Percentiles rank a stretch among this genome's conserved stretches.
phyloP scores from a whole-genome alignment of 2,329 filamentous ascomycete genomes.

The Calonectria henricotiae region DNA sequence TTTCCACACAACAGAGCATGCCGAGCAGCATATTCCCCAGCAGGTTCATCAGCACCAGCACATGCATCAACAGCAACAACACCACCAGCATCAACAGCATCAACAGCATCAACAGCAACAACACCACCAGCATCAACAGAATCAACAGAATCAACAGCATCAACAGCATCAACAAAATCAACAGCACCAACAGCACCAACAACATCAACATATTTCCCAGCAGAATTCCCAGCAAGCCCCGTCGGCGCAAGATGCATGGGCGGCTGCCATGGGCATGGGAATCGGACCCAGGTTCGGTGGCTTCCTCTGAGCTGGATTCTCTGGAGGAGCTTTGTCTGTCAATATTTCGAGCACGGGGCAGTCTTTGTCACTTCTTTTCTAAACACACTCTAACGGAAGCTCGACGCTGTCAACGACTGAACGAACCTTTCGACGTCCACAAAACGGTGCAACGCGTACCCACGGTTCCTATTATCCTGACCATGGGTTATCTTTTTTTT shows the following conservation, averaged over 20 bases:
- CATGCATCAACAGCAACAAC: conserved; percentile 34
- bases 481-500: conserved; percentile 26
- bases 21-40: conserved; percentile 52
- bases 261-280: conserved; percentile 55
- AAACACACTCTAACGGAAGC: conserved; percentile 36
- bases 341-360: conserved; percentile 10
- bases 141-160: conserved; percentile 34
- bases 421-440: conserved; percentile 36
- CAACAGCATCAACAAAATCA: background rate
- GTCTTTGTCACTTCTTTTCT: conserved; percentile 31
- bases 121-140: conserved; percentile 38
- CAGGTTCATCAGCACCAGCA: conserved; percentile 21
- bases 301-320: conserved; percentile 54
- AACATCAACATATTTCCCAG: conserved; percentile 32
- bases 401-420: conserved; percentile 40
- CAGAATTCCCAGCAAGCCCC: conserved; percentile 17
- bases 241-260: conserved; percentile 58
- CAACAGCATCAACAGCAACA: conserved; percentile 44
- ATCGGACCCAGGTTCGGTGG: conserved; percentile 54
- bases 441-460: conserved; percentile 15
- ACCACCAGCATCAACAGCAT: conserved; percentile 11
- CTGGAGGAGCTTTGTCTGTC: conserved; percentile 19
- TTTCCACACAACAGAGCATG: conserved; percentile 61
- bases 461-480: conserved; percentile 12
- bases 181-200: conserved; percentile 36